Percentiles rank a stretch among this genome's conserved stretches.
Conservation (phyloP, 2,329 filamentous ascomycete species). For the Zasmidium angulare region DNA sequence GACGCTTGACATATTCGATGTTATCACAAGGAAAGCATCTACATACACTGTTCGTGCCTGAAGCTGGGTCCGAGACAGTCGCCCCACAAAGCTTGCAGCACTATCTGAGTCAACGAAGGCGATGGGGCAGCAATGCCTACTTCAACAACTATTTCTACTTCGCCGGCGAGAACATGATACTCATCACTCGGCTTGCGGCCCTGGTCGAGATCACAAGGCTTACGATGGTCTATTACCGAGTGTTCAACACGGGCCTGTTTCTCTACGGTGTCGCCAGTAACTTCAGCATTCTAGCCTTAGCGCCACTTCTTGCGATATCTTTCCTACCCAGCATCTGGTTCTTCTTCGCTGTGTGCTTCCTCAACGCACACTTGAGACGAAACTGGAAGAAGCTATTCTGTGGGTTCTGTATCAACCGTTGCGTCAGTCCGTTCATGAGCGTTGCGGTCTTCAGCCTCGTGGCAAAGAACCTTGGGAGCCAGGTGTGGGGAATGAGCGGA, state of each 20-base stretch:
- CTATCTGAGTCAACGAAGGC: conserved; percentile 36
- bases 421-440: conserved; percentile 23
- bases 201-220: conserved; percentile 35
- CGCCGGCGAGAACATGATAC: conserved; percentile 39
- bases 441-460: conserved; percentile 26
- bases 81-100: conserved; percentile 37
- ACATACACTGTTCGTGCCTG: conserved; percentile 35
- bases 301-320: conserved; percentile 20
- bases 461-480: conserved; percentile 24
- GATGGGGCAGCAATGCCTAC: conserved; percentile 40
- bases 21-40: conserved; percentile 21
- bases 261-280: conserved; percentile 22
- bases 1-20: conserved; percentile 26
- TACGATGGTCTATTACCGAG: conserved; percentile 38
- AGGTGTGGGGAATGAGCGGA: conserved; percentile 16
- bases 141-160: conserved; percentile 41
- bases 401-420: conserved; percentile 24
- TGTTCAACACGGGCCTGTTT: conserved; percentile 36
- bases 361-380: conserved; percentile 19
- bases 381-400: conserved; percentile 23
- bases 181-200: conserved; percentile 34
- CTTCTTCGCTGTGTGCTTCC: conserved; percentile 15
- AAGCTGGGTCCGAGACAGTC: conserved; percentile 37
- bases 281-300: conserved; percentile 20
- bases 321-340: conserved; percentile 27